A percentile compares a stretch with the other conserved stretches of the same genome.
Conservation (phyloP, 2,329 filamentous ascomycete species). For the Talaromyces sp. region DNA sequence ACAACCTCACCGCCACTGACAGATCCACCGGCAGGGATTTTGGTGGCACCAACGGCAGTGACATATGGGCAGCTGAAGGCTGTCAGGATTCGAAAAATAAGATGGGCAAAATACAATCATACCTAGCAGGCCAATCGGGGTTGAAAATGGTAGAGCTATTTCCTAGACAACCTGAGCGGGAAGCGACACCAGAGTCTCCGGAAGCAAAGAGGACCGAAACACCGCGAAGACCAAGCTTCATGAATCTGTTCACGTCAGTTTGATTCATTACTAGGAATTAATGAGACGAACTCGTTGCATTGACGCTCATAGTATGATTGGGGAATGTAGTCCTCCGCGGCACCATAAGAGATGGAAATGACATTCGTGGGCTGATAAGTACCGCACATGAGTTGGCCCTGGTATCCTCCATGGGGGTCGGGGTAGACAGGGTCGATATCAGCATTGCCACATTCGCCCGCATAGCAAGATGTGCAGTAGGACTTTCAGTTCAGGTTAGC, state of each 20-base stretch:
- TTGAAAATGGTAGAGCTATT: constrained; percentile 16
- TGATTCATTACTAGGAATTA: not conserved
- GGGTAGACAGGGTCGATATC: constrained; percentile 54
- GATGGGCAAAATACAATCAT: not conserved
- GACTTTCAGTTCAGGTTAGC: constrained; percentile 26
- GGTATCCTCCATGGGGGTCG: constrained; percentile 45
- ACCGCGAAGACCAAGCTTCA: constrained; percentile 40
- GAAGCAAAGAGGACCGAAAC: constrained; percentile 32
- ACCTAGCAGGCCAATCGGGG: constrained; percentile 18
- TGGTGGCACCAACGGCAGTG: constrained; percentile 43
- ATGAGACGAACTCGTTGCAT: constrained; percentile 33
- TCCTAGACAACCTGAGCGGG: constrained; percentile 14
- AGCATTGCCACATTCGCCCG: constrained; percentile 50
- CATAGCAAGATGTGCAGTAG: constrained; percentile 54
- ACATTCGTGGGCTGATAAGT: constrained; percentile 52
- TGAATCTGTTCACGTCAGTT: constrained; percentile 10
- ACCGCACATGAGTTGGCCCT: constrained; percentile 40
- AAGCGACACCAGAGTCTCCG: constrained; percentile 28
- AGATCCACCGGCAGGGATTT: constrained; percentile 12
- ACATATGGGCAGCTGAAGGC: constrained; percentile 49
- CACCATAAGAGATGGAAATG: constrained; percentile 57
- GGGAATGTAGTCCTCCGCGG: constrained; percentile 53
- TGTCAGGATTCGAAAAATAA: not conserved
- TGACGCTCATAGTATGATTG: constrained; percentile 52
- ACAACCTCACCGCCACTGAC: constrained; percentile 13